Evolutionary conservation across 106 monocot species (phyloP).

Genomic region (Dioscorea alata): DNA sequence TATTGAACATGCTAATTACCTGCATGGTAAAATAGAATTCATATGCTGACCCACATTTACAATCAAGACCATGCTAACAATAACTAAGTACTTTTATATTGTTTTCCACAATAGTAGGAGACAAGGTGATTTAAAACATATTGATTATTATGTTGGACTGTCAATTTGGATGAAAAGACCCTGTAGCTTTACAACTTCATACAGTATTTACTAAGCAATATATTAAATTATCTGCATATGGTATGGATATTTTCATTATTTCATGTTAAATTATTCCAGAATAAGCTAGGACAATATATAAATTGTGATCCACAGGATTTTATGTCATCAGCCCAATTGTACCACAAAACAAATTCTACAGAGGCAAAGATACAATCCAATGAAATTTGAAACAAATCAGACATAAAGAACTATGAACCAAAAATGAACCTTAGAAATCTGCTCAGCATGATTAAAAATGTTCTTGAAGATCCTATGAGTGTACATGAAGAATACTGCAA

Average conservation of each 20-base stretch:
- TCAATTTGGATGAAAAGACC: not conserved
- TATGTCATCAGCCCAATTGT: not conserved
- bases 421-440: slow-evolving; percentile 76
- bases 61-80: not conserved
- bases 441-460: slow-evolving; percentile 94
- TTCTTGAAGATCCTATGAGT: slow-evolving; percentile 88
- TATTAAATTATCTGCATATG: too few species aligned
- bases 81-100: too few species aligned
- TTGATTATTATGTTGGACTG: not conserved
- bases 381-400: not conserved
- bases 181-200: too few species aligned
- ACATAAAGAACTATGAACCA: too few species aligned
- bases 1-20: too few species aligned
- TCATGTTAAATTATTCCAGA: not conserved
- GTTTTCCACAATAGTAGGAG: too few species aligned
- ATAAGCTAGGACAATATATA: not conserved
- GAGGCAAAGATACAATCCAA: too few species aligned
- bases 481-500: slow-evolving; percentile 91
- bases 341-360: too few species aligned
- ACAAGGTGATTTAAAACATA: not conserved
- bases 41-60: not conserved
- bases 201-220: too few species aligned
- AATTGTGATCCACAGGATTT: not conserved
- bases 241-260: not conserved
- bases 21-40: not conserved